Evolutionary conservation across 2,329 filamentous ascomycete species (phyloP), one percentile per base, ranked within the genome.

Genomic region (Botrytis tulipae): DNA sequence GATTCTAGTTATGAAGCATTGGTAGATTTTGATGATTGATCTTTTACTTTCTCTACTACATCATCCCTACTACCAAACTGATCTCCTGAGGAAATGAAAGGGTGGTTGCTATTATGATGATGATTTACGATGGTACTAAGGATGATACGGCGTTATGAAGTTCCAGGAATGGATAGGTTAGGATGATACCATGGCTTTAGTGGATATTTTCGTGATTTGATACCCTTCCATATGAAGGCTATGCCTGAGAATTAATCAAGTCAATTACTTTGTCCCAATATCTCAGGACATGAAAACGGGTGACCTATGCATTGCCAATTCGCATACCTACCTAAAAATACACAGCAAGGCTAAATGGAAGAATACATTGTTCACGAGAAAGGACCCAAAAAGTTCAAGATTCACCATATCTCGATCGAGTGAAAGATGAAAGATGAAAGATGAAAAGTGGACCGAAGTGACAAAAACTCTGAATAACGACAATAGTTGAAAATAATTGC

Each of bases 1-100:
- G 82, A 80, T 94, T 32, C 81, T 94, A 5, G 88, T 88, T 76
- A 88, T 90, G 68, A 85, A 90, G 70, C 92, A 94, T 81, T 94
- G 92, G 91, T 94, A 75, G 78, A 48, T 71, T n/a, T 63, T 72
- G 32, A 4, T 9, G 57, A 22, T 65, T 51, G 20, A 4, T 32
- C 37, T 65, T 40, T 25, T 22, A 12, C 20, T 14, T 63, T 9
- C 25, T n/a, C 4, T 22, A 63, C 25, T 46, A 16, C 22, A 32
- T 40, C 37, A 40, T 12, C 9, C 37, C 37, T 12, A 40, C 25
- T 46, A 25, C 22, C 25, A 37, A 14, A 18, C 25, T 37, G 18
- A 35, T 20, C 22, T 37, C 22, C 29, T 63, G 40, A 7, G 5
- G 42, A 20, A 51, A 22, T 61, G 4, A 20, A 71, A 46, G 14